Evolutionary conservation across 1,284 basidiomycete genomes (phyloP).

Genomic region (Porogramme epimiltina): DNA sequence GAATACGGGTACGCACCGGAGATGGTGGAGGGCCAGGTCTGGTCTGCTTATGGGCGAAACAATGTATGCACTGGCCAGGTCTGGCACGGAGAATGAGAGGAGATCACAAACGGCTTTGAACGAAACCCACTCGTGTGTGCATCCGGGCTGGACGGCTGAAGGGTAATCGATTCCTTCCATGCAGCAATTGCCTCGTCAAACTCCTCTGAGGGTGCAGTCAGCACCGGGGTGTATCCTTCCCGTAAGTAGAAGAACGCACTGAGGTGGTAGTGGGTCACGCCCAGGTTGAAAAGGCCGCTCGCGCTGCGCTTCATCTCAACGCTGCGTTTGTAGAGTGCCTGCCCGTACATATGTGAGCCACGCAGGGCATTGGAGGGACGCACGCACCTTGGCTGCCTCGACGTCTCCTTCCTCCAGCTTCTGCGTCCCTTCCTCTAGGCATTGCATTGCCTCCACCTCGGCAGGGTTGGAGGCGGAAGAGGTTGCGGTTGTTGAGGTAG

Average conservation of each 20-base stretch:
- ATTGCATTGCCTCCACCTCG: constrained; percentile 78
- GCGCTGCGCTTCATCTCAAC: constrained; percentile 81
- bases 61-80: constrained; percentile 93
- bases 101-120: too few relatives aligned
- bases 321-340: constrained; percentile 75
- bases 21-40: constrained; percentile 88
- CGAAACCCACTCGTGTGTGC: constrained; percentile 85
- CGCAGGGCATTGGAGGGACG: neutral
- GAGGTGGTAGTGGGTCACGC: constrained; percentile 87
- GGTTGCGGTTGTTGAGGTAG: constrained; percentile 79
- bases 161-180: constrained; percentile 84
- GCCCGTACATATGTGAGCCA: neutral
- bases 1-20: constrained; percentile 59
- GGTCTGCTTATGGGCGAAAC: constrained; percentile 84
- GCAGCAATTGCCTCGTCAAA: constrained; percentile 82
- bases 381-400: constrained; percentile 64
- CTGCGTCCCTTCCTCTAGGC: constrained; percentile 85
- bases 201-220: constrained; percentile 59
- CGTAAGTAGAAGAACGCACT: constrained; percentile 48
- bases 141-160: constrained; percentile 87
- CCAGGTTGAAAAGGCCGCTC: constrained; percentile 86
- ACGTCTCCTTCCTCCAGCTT: constrained; percentile 92
- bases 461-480: constrained; percentile 84
- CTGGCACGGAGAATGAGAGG: constrained; percentile 45
- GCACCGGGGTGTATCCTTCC: constrained; percentile 1